Evolutionary conservation across 306 rosid species (phyloP).

Genomic region (Dryas drummondii): DNA sequence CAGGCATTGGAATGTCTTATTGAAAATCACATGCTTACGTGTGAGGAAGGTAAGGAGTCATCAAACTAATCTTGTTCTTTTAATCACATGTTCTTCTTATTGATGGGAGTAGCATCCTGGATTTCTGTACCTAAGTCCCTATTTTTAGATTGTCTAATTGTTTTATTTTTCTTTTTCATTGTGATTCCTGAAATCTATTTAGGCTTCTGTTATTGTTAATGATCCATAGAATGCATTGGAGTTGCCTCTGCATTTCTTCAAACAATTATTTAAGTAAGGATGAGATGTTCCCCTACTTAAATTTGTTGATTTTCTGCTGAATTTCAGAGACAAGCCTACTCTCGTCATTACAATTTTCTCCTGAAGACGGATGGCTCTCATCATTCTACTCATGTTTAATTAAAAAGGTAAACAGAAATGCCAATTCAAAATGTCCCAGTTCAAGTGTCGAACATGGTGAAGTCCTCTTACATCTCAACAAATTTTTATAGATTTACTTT

Average conservation of each 20-base stretch:
- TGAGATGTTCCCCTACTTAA: constrained; percentile 7
- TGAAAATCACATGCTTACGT: constrained; percentile 95
- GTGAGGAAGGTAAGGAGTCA: constrained; percentile 69
- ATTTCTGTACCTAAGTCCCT: background rate
- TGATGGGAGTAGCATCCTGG: background rate
- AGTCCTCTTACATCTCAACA: constrained; percentile 5
- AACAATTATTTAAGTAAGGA: background rate
- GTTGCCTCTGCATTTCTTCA: background rate
- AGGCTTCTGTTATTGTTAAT: background rate
- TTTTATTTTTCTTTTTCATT: background rate
- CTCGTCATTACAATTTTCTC: constrained; percentile 80
- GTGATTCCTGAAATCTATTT: background rate
- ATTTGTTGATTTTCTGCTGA: constrained; percentile 29
- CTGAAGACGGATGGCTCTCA: constrained; percentile 93
- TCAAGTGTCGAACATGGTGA: constrained; percentile 9
- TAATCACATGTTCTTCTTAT: constrained; percentile 15
- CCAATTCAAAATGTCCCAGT: constrained; percentile 20
- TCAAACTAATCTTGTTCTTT: constrained; percentile 7
- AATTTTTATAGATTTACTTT: background rate
- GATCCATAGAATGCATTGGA: background rate
- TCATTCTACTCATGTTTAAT: constrained; percentile 85
- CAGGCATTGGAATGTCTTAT: constrained; percentile 96
- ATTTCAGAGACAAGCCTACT: constrained; percentile 72
- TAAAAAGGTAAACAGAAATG: constrained; percentile 65
- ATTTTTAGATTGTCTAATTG: background rate